phyloP scores from a whole-genome alignment of 495 filamentous ascomycete species.

The Xylaria cubensis region DNA sequence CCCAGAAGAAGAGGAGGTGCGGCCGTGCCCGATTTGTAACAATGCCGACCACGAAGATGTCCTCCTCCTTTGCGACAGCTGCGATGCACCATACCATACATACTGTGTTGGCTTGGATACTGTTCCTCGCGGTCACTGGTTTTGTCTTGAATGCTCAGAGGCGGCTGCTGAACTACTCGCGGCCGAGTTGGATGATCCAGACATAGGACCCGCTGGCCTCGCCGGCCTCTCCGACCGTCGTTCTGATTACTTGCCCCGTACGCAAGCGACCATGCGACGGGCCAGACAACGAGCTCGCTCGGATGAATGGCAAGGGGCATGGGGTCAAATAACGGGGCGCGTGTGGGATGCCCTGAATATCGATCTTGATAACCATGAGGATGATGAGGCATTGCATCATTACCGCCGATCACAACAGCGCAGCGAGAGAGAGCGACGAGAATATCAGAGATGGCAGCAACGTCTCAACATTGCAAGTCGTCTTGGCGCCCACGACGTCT shows the following conservation, averaged over 20 bases:
- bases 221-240: slow-evolving; percentile 27
- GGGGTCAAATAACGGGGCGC: slow-evolving; percentile 57
- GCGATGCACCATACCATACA: slow-evolving; percentile 82
- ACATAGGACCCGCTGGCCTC: slow-evolving; percentile 33
- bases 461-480: slow-evolving; percentile 79
- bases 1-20: slow-evolving; percentile 67
- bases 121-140: slow-evolving; percentile 80
- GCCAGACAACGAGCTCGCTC: slow-evolving; percentile 54
- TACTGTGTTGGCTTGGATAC: slow-evolving; percentile 81
- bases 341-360: slow-evolving; percentile 67
- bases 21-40: slow-evolving; percentile 82
- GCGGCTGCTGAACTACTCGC: slow-evolving; percentile 50
- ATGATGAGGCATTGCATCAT: slow-evolving; percentile 66
- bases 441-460: slow-evolving; percentile 77
- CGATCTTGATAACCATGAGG: slow-evolving; percentile 89
- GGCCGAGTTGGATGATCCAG: slow-evolving; percentile 54
- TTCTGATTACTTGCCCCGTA: slow-evolving; percentile 53
- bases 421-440: slow-evolving; percentile 67
- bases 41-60: slow-evolving; percentile 76
- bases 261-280: slow-evolving; percentile 55
- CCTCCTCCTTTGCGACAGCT: slow-evolving; percentile 85
- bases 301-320: slow-evolving; percentile 62
- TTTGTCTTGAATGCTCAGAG: slow-evolving; percentile 73
- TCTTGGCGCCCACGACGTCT: slow-evolving; percentile 71
- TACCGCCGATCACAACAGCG: slow-evolving; percentile 62